phyloP scores from a whole-genome alignment of 2,329 filamentous ascomycete species.

The Penicillium sp. region DNA sequence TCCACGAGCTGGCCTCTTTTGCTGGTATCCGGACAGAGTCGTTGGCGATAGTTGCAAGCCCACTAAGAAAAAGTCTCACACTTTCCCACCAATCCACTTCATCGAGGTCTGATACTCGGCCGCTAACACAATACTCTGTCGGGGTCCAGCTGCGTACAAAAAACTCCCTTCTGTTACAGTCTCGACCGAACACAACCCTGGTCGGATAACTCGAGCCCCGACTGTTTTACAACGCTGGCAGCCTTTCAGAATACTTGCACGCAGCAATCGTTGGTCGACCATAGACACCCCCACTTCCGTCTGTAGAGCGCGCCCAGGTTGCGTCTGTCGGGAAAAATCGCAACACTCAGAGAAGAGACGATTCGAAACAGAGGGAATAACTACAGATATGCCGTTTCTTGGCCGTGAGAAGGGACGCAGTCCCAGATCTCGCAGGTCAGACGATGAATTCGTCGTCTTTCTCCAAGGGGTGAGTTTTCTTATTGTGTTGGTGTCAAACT shows the following conservation, averaged over 20 bases:
- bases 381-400: conserved; percentile 31
- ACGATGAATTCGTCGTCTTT: conserved; percentile 47
- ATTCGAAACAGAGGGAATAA: neutral
- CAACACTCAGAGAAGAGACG: neutral
- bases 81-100: too few relatives aligned
- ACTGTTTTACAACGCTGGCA: conserved; percentile 15
- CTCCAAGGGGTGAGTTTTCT: conserved; percentile 40
- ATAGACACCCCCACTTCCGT: conserved; percentile 1
- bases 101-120: neutral
- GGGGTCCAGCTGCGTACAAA: too few relatives aligned
- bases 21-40: too few relatives aligned
- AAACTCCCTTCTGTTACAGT: conserved; percentile 1
- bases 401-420: conserved; percentile 34
- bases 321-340: neutral
- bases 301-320: conserved; percentile 5
- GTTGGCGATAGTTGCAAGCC: too few relatives aligned
- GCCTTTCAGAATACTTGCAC: conserved; percentile 2
- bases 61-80: too few relatives aligned
- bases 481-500: neutral
- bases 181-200: conserved; percentile 8
- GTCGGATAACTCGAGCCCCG: conserved; percentile 12
- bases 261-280: neutral
- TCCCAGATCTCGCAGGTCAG: conserved; percentile 32
- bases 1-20: too few relatives aligned
- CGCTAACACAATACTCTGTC: too few relatives aligned